Evolutionary conservation across 1,139 yeast genomes (phyloP), one percentile per base, ranked within the genome.

Genomic region (Debaryomyces robertsiae): DNA sequence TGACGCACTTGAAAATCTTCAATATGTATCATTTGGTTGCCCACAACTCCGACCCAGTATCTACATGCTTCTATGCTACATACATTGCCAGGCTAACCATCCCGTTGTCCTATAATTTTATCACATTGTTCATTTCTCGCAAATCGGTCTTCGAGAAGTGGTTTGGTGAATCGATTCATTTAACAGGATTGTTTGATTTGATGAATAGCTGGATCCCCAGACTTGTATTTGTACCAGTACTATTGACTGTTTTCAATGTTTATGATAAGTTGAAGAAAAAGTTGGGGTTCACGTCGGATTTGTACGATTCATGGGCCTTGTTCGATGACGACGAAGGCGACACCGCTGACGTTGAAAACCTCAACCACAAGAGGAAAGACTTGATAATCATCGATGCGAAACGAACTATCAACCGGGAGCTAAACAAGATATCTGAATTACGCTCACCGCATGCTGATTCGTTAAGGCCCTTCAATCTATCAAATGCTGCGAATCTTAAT

Each of bases 71-170:
- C 59, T 88, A 85, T 60, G 81, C 91, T 18, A 84, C 87, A 54
- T 88, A 88, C 54, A 81, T 87, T 25, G 87, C 93, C 40, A 79
- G 96, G 48, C 68, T 88, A 56, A 85, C 95, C 0, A 82, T 88
- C 10, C 96, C 96, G 3, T 69, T 88, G 48, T 80, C 88, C 27
- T 88, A 85, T 64, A 88, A 88, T 60, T 88, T 85, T 57, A 62
- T 87, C 43, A 85, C 87, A 28, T 66, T 88, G 38, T 73, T 84
- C 45, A 71, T 80, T 9, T 69, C 77, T 18, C 57, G 79, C 11
- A 55, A 57, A 11, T 73, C 79, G 42, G 52, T 66, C 7, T 79
- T 79, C 54, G 81, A 78, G 51, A 59, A 63, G 39, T 86, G 91
- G 70, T 74, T 84, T 46, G 95, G 95, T 14, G 73, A 77, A 48